These are phyloP conservation scores for Chenopodium quinoa DNA, from an alignment of 148 eudicot species.

Conservation along the genomic window DNA sequence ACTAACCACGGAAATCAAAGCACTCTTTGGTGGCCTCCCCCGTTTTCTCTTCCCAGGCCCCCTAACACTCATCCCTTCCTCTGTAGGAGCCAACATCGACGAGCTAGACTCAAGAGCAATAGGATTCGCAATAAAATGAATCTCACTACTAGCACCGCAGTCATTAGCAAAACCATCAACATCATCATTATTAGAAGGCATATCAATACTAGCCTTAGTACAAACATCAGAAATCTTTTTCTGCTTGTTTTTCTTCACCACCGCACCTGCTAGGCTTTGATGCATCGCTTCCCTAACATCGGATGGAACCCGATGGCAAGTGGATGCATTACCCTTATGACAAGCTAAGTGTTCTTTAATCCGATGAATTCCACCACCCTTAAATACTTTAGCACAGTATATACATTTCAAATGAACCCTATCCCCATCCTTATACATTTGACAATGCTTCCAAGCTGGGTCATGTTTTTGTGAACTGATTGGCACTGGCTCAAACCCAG, in stretches of 20 bases:
- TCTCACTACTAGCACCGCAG: conserved; percentile 45
- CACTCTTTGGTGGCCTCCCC: conserved; percentile 60
- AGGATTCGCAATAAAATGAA: conserved; percentile 43
- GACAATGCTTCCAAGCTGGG: conserved; percentile 94
- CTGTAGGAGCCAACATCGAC: conserved; percentile 33
- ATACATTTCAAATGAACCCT: conserved; percentile 73
- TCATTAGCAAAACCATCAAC: conserved; percentile 38
- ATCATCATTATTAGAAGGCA: conserved; percentile 34
- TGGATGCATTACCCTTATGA: conserved; percentile 31
- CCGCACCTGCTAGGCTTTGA: conserved; percentile 62
- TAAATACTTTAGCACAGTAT: conserved; percentile 81
- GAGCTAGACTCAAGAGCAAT: conserved; percentile 45
- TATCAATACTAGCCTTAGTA: conserved; percentile 22
- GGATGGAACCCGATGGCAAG: conserved; percentile 25
- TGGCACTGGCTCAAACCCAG: conserved; percentile 61
- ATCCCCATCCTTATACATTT: conserved; percentile 77
- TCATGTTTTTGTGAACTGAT: conserved; percentile 90
- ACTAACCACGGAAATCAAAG: conserved; percentile 23
- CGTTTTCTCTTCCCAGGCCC: conserved; percentile 51
- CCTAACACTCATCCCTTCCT: conserved; percentile 40
- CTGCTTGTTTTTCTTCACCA: conserved; percentile 68
- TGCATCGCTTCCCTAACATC: conserved; percentile 53
- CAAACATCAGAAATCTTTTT: conserved; percentile 61
- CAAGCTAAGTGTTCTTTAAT: conserved; percentile 50
- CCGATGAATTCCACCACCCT: conserved; percentile 91